Evolutionary conservation across 768 basidiomycete genomes (phyloP), one percentile per base, ranked within the genome.

Genomic region (Mycena haematopus): DNA sequence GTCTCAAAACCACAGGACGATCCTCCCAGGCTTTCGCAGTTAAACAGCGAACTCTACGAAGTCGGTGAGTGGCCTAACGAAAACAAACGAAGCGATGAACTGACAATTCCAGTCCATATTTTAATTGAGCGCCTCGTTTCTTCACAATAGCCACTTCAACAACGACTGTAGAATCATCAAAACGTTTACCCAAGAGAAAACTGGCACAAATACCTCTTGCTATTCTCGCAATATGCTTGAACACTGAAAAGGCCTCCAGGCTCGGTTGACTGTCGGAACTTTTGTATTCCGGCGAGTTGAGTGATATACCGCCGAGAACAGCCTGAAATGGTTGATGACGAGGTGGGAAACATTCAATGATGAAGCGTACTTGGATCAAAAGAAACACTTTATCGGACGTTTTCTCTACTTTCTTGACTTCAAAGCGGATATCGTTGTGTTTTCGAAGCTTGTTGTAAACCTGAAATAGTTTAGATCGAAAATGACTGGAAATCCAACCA

Each of bases 21-120:
- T 95, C 90, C 69, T 98, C 96, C 96, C 96, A 99, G 45, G 93
- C 89, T 68, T 90, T 94, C 5, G 92, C 93, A 55, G 80, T 83
- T 38, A 98, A 70, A 67, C 88, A 91, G 13, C 96, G 88, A 25
- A 90, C 74, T 29, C 94, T 93, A 50, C 9, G 40, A 22, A 42
- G 42, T 24, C 40, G 38, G n/a, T 55, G 36, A 52, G 54, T 29
- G 51, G 27, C 58, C 3, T 38, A 35, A 54, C 2, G 31, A 52
- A 25, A 36, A 54, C 7, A 33, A 52, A 25, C 17, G 14, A 44
- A 57, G 8, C 6, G n/a, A 60, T 22, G 53, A 33, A 74, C 86
- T 67, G 71, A 89, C 88, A 95, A 71, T 74, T 96, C 93, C 14
- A 96, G 77, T 0, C 90, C 88, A 61, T 89, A 72, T 70, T 90